These are phyloP conservation scores for Aspergillus glaucus DNA, from an alignment of 2,329 filamentous ascomycete species.

Conservation along the genomic window DNA sequence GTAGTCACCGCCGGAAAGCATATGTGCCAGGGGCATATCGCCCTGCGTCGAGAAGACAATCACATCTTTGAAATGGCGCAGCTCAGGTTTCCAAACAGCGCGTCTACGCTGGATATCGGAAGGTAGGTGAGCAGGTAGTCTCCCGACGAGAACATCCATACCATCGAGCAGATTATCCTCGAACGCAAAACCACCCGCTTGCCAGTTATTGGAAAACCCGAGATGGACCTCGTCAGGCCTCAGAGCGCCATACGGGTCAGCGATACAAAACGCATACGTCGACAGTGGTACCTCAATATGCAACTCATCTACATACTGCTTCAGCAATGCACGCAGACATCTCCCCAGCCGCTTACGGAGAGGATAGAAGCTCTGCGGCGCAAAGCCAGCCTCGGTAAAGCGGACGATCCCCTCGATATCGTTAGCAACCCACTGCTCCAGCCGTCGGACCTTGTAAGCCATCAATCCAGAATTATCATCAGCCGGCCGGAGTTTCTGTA, in stretches of 20 bases:
- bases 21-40: conserved; percentile 48
- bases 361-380: conserved; percentile 35
- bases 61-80: conserved; percentile 52
- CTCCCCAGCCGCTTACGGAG: conserved; percentile 35
- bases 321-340: conserved; percentile 36
- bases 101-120: conserved; percentile 54
- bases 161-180: conserved; percentile 42
- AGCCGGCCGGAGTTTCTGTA: conserved; percentile 26
- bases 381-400: conserved; percentile 43
- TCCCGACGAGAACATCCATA: conserved; percentile 49
- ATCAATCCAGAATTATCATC: conserved; percentile 16
- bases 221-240: conserved; percentile 51
- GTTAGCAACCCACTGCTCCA: conserved; percentile 32
- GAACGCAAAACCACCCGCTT: conserved; percentile 29
- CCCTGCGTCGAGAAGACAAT: conserved; percentile 53
- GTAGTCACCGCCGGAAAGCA: conserved; percentile 59
- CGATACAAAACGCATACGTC: conserved; percentile 51
- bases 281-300: conserved; percentile 46
- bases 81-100: conserved; percentile 45
- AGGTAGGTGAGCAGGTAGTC: conserved; percentile 51
- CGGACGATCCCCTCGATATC: conserved; percentile 31
- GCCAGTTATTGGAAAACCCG: conserved; percentile 45
- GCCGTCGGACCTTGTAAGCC: conserved; percentile 15
- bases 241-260: conserved; percentile 49
- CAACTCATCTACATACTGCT: conserved; percentile 40